Evolutionary conservation across 2,329 filamentous ascomycete species (phyloP).

Genomic region (Epichloe uncinata): DNA sequence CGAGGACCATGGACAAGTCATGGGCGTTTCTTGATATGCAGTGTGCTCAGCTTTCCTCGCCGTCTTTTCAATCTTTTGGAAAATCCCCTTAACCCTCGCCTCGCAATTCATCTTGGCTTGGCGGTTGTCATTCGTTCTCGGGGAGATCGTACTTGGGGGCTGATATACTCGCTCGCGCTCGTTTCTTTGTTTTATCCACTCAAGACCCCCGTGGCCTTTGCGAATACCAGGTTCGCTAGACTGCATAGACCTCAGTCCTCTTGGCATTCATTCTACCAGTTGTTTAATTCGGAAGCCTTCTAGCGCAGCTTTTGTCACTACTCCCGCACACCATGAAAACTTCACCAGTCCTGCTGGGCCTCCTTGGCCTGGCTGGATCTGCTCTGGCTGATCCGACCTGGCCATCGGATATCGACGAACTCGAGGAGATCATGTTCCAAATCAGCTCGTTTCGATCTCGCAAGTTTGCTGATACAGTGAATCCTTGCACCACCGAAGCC

Average conservation of each 20-base stretch:
- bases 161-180: too few species aligned
- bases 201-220: too few species aligned
- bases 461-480: slow-evolving; percentile 42
- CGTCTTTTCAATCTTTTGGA: not conserved
- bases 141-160: too few species aligned
- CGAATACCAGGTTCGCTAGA: too few species aligned
- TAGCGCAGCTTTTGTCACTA: not conserved
- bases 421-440: slow-evolving; percentile 52
- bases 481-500: slow-evolving; percentile 40
- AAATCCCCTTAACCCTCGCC: not conserved
- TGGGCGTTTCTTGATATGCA: not conserved
- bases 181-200: too few species aligned
- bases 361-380: slow-evolving; percentile 23
- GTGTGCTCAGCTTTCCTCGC: slow-evolving; percentile 1
- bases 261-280: not conserved
- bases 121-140: too few species aligned
- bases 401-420: slow-evolving; percentile 45
- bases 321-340: slow-evolving; percentile 10
- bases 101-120: not conserved
- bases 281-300: not conserved
- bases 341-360: slow-evolving; percentile 16
- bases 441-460: slow-evolving; percentile 39
- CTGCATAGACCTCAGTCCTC: too few species aligned
- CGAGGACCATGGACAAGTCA: not conserved
- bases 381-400: slow-evolving; percentile 40